These are phyloP conservation scores for Stipa capillata DNA, from an alignment of 176 grass and related monocot genomes.

Conservation along the genomic window DNA sequence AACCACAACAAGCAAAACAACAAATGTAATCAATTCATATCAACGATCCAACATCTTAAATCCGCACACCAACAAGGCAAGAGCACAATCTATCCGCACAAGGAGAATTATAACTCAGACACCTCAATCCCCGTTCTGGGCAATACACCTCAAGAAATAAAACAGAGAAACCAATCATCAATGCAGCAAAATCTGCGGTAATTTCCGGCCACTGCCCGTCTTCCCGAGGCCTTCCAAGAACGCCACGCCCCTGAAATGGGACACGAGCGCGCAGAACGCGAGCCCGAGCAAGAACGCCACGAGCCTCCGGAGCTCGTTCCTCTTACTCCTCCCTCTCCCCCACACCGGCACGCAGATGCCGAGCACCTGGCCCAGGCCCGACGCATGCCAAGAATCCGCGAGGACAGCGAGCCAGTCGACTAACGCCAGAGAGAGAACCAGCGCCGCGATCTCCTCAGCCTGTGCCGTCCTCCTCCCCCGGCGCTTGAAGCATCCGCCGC, in stretches of 20 bases:
- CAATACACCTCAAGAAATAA: conserved; percentile 1
- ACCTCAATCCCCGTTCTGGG: background rate
- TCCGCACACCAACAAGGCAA: background rate
- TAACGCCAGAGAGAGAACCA: conserved; percentile 27
- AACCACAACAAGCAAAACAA: background rate
- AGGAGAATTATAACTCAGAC: background rate
- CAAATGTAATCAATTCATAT: background rate
- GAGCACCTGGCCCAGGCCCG: conserved; percentile 26
- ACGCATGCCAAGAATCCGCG: conserved; percentile 20
- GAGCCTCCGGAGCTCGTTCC: conserved; percentile 7
- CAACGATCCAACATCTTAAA: background rate
- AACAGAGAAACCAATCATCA: conserved; percentile 22
- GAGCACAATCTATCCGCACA: background rate
- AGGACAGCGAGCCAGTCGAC: conserved; percentile 11
- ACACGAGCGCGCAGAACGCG: conserved; percentile 29
- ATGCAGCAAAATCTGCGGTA: conserved; percentile 20
- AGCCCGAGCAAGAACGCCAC: conserved; percentile 38
- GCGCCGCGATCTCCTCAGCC: background rate
- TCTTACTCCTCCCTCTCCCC: background rate
- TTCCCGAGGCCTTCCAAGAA: conserved; percentile 14
- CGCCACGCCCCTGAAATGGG: background rate
- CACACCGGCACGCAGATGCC: conserved; percentile 30
- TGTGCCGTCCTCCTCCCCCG: background rate
- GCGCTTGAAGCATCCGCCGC: conserved; percentile 9
- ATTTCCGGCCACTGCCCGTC: conserved; percentile 16